Evolutionary conservation across 2,329 filamentous ascomycete species (phyloP), one percentile per base, ranked within the genome.

Genomic region (Trichocomaceae sp.): DNA sequence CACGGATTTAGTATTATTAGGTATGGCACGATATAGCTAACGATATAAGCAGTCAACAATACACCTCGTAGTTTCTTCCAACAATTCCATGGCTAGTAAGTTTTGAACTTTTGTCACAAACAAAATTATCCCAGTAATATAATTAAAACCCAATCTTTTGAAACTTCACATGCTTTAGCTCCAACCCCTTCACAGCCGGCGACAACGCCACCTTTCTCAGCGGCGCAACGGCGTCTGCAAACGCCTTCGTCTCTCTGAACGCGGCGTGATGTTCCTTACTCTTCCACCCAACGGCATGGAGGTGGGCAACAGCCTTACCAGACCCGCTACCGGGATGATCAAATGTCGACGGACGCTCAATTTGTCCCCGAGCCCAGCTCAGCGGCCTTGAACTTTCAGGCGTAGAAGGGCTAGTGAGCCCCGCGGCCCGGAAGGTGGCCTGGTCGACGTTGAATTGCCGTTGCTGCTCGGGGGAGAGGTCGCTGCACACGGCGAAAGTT

Each of bases 221-320:
- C 29, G 70, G 63, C 48, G 56, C 55, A 56, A 79, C 73, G 15
- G 70, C 66, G 20, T 69, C 64, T 33, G 61, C 64, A 62, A 81
- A 82, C 23, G 64, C 68, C 58, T 73, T 66, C 26, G 74, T 75
- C 59, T 77, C 67, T 52, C 73, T 67, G 31, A 72, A 78, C 48
- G 65, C 65, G 70, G 74, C 67, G 64, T 83, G 80, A 47, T 68
- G 69, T 35, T 79, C 75, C 19, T 77, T 68, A 60, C 69, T 77
- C 50, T 74, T 66, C 80, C 80, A 83, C 5, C 79, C 80, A 52
- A 80, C 66, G 17, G 71, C 69, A n/a, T 73, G 56, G 3, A 76
- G 60, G 60, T 73, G 72, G 54, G 74, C 64, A 53, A 72, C 71
- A 10, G 73, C 77, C 60, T 72, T 64, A 2, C 70, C 71, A 15